These are phyloP conservation scores for Durusdinium trenchii DNA, from an alignment of 73 alveolate genomes.

Conservation along the genomic window DNA sequence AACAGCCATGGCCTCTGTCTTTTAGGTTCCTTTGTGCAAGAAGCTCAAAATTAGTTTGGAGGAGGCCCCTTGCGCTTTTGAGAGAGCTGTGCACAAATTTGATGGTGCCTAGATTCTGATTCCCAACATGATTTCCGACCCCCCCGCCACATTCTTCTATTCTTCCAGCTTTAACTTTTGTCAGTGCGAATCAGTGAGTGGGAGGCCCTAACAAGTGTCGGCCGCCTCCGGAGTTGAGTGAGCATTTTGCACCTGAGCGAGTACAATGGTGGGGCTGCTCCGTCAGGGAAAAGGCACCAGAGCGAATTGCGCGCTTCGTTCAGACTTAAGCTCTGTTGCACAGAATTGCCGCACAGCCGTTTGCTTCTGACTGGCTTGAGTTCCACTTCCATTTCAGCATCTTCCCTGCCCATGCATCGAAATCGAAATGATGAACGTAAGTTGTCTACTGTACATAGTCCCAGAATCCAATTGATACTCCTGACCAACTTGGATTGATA, in stretches of 20 bases:
- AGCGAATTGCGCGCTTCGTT: no score
- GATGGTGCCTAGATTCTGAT: not conserved
- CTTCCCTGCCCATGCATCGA: no score
- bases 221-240: constrained; percentile 40
- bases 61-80: not conserved
- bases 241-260: no score
- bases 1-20: no score
- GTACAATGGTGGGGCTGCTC: no score
- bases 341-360: no score
- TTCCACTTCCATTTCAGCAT: no score
- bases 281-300: not conserved
- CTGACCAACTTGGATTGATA: constrained; percentile 8
- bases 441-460: no score
- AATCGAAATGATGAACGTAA: not conserved
- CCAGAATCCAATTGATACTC: constrained; percentile 72
- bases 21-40: constrained; percentile 80
- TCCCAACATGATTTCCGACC: not conserved
- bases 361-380: no score
- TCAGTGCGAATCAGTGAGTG: not conserved
- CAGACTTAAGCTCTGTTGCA: no score
- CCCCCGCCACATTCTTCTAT: not conserved
- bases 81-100: not conserved
- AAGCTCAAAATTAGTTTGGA: constrained; percentile 72
- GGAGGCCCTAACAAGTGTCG: constrained; percentile 34
- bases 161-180: no score